A percentile compares a stretch with the other conserved stretches of the same genome.
Conservation (phyloP, 78 protist species). For the Dictyostelium intermedium region DNA sequence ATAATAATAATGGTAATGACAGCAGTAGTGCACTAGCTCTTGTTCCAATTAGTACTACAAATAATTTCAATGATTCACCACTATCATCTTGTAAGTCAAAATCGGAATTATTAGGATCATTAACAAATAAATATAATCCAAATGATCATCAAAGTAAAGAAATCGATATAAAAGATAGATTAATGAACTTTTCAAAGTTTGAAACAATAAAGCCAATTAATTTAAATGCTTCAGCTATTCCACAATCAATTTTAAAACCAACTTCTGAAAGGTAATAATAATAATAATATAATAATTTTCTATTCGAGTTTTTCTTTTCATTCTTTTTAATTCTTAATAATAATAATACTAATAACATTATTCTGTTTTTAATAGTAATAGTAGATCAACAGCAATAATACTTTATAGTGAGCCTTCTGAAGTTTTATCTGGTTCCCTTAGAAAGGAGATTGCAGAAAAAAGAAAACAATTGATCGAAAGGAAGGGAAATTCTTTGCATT, state of each 20-base stretch:
- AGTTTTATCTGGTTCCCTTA: slow-evolving; percentile 7
- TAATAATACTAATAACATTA: not conserved
- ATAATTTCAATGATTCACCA: not conserved
- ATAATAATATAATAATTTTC: not conserved
- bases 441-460: slow-evolving; percentile 22
- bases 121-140: slow-evolving; percentile 13
- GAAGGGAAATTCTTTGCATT: not conserved
- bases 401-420: slow-evolving; percentile 18
- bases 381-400: slow-evolving; percentile 24
- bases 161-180: not conserved
- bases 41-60: not conserved
- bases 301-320: too few species aligned
- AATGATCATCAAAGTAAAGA: not conserved
- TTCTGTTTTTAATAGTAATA: not conserved
- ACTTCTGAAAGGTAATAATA: not conserved
- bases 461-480: slow-evolving; percentile 8
- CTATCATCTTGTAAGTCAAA: not conserved
- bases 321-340: not conserved
- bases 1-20: not conserved
- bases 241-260: not conserved
- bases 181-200: not conserved
- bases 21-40: slow-evolving; percentile 14
- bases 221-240: not conserved
- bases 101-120: slow-evolving; percentile 4
- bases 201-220: not conserved